A percentile compares a stretch with the other conserved stretches of the same genome.
Evolutionary conservation across 2,329 filamentous ascomycete genomes (phyloP).

Genomic region (Aspergillus tamarii): DNA sequence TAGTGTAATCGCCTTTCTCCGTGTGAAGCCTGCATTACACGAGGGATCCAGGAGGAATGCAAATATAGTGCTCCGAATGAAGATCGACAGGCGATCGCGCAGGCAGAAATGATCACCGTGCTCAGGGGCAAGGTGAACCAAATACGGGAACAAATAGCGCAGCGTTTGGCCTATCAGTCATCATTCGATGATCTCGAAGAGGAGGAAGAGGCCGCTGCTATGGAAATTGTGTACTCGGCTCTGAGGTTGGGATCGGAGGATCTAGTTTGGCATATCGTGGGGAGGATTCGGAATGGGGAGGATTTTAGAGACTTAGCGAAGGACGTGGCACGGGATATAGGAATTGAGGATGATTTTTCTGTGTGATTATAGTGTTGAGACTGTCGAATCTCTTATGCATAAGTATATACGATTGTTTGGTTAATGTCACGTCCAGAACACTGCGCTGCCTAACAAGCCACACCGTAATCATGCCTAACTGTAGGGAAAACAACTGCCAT

Average conservation of each 20-base stretch:
- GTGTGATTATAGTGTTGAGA: constrained; percentile 1
- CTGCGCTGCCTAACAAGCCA: background rate
- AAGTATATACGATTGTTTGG: background rate
- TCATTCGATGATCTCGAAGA: background rate
- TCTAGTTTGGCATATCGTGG: constrained; percentile 13
- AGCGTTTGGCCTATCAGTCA: background rate
- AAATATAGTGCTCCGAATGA: constrained; percentile 18
- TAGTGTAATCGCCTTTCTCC: constrained; percentile 24
- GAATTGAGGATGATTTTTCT: background rate
- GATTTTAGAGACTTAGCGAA: constrained; percentile 10
- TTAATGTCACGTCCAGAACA: background rate
- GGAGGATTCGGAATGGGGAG: constrained; percentile 15
- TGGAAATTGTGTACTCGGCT: constrained; percentile 19
- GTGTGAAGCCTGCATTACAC: constrained; percentile 21
- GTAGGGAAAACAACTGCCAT: background rate
- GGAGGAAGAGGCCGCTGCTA: constrained; percentile 7
- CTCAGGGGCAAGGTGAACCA: constrained; percentile 14
- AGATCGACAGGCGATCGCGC: constrained; percentile 23
- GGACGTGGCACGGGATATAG: constrained; percentile 2
- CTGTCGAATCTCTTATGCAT: background rate
- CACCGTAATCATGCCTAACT: background rate
- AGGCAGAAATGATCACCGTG: constrained; percentile 21
- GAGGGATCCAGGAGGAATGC: constrained; percentile 18
- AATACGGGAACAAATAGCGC: constrained; percentile 13
- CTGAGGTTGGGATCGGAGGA: constrained; percentile 15